Percentiles rank a stretch among this genome's conserved stretches.
Evolutionary conservation across 345 rosid species (phyloP).

Genomic region (Citrus sinensis): DVS_A1.0 CM039163.1:9236001-9236500

Average conservation of each 20-base stretch:
- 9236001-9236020: background rate
- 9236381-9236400: conserved; percentile 92
- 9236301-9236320: background rate
- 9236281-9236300: conserved; percentile 13
- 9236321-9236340: conserved; percentile 16
- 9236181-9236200: background rate
- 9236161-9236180: background rate
- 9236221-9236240: background rate
- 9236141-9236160: background rate
- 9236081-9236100: background rate
- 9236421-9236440: conserved; percentile 77
- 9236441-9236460: background rate
- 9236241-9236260: background rate
- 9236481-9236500: background rate
- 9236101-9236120: background rate
- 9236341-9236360: conserved; percentile 97
- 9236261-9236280: background rate
- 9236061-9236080: background rate
- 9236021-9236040: background rate
- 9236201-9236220: background rate
- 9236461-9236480: background rate
- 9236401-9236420: conserved; percentile 93
- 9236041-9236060: background rate
- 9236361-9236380: conserved; percentile 88
- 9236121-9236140: background rate